Base-by-base conservation (phyloP, 768 basidiomycete species). In the Suillus spraguei region DNA sequence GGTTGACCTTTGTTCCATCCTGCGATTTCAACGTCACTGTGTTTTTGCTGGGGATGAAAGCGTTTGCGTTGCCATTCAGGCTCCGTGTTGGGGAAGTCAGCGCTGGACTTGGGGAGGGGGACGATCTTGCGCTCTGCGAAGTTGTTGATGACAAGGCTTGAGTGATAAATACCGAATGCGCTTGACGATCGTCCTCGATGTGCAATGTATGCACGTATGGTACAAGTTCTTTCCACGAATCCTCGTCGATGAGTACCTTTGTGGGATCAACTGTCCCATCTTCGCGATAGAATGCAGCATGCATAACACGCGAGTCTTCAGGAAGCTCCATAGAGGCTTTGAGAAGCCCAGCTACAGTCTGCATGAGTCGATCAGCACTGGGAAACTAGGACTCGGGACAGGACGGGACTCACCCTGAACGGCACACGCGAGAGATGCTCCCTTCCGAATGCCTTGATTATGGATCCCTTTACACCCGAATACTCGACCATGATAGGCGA, bases 191-290 rank as follows among this genome's bases (percentile, higher is more conserved):
- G 35, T 73, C 75, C 28, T 76, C 74, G 33, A 76, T 63, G 56
- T 76, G 70, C 38, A 76, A 58, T 6, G 70, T 72, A 46, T 75
- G 75, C 14, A 75, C 61, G 32, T 75, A 74, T 35, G 75, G 72
- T 0, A 63, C 74, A 28, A 76, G 71, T 38, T 76, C 74, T 17
- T 67, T 70, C 75, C 74, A 75, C 39, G 74, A 75, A 52, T 74
- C 72, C 28, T 76, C 74, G 32, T 75, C 74, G 24, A 75, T 52
- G 24, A 68, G 60, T n/a, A 67, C 66, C 17, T 66, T 66, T 0
- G 66, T 60, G 6, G 69, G 58, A 46, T 76, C 71, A 42, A 76
- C 36, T 46, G 67, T 63, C 36, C 75, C 75, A 36, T 75, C 74
- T 53, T 75, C 74, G 60, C 72, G 65, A 49, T 70, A 74, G 55